Conservation (phyloP, 495 filamentous ascomycete genomes). For the Talaromyces wortmannii region DNA sequence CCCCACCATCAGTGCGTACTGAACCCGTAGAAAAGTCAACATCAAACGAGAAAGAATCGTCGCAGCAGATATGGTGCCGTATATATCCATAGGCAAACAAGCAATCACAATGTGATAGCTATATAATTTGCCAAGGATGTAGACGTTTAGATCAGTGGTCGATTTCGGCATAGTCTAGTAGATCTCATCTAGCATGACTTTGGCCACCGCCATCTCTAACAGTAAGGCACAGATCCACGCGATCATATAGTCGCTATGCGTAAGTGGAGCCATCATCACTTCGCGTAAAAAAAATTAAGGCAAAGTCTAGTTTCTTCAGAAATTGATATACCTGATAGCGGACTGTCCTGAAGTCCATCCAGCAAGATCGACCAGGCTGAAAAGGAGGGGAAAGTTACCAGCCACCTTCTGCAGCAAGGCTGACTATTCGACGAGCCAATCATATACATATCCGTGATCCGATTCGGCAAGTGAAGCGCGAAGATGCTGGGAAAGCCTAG, state of each 20-base stretch:
- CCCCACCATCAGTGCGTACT: conserved; percentile 15
- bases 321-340: no score
- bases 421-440: no score
- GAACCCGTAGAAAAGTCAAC: conserved; percentile 32
- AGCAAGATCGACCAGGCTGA: no score
- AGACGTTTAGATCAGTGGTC: background rate
- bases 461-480: no score
- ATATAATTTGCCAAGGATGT: background rate
- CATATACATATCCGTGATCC: no score
- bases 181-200: conserved; percentile 37
- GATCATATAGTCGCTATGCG: conserved; percentile 34
- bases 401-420: no score
- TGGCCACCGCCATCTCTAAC: conserved; percentile 34
- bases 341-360: no score
- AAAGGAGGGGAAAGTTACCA: no score
- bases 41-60: conserved; percentile 30
- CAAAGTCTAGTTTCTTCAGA: no score
- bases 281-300: no score
- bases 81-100: conserved; percentile 27
- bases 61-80: conserved; percentile 31
- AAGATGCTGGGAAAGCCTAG: no score
- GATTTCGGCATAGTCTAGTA: conserved; percentile 21
- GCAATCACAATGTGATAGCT: conserved; percentile 10
- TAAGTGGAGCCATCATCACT: no score
- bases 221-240: conserved; percentile 44